These are phyloP conservation scores for Setaria viridis DNA, from an alignment of 202 grass and related monocot species.

Conservation along the genomic window DNA sequence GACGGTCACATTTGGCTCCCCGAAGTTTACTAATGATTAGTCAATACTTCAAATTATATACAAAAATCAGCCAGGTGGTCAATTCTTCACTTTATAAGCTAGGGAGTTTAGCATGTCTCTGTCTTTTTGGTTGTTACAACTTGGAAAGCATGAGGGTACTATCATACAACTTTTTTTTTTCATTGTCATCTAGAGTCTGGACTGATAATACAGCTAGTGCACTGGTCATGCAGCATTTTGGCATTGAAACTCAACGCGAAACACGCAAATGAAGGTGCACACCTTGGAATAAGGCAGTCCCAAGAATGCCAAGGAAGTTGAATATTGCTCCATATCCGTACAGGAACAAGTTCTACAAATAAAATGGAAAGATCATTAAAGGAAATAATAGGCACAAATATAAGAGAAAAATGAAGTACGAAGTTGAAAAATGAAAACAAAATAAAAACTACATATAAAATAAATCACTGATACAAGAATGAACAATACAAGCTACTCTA, in stretches of 20 bases:
- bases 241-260: constrained; percentile 23
- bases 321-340: constrained; percentile 99
- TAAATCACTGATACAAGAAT: constrained; percentile 23
- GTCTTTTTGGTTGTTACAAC: background rate
- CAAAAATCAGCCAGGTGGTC: background rate
- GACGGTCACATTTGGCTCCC: constrained; percentile 4
- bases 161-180: background rate
- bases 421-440: background rate
- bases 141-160: constrained; percentile 16
- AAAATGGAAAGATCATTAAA: constrained; percentile 36
- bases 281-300: constrained; percentile 95
- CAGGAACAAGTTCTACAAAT: constrained; percentile 91
- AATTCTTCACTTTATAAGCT: constrained; percentile 15
- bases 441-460: constrained; percentile 9
- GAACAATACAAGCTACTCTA: background rate
- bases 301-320: constrained; percentile 97
- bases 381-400: constrained; percentile 24
- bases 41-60: constrained; percentile 14
- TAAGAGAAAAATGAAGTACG: background rate
- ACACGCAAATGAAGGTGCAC: constrained; percentile 39
- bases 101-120: background rate
- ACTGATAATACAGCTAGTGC: background rate
- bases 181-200: background rate
- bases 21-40: constrained; percentile 7
- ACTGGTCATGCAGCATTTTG: constrained; percentile 9